Evolutionary conservation across 306 rosid genomes (phyloP), one percentile per base, ranked within the genome.

Genomic region (Calophaca sinica): DNA sequence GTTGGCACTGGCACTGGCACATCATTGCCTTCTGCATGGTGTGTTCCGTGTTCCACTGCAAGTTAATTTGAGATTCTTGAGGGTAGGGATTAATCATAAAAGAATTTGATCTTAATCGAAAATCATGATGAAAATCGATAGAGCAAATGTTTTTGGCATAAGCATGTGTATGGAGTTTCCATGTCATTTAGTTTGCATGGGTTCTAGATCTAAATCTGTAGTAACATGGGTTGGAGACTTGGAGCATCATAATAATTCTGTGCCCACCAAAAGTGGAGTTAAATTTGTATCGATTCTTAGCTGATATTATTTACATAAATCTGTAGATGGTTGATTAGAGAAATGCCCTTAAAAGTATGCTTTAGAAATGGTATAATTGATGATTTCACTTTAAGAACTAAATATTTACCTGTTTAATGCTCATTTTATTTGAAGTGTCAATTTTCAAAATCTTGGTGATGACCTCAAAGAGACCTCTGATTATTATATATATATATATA

Each of bases 381-480:
- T 68, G 28, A 14, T 48, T 75, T 74, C 51, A 15, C 62, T 53
- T 62, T 32, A 33, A 53, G 46, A n/a, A 39, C 41, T 52, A 26
- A 29, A 46, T 49, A 38, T 11, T 46, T 66, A 12, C 12, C n/a
- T n/a, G n/a, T n/a, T n/a, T n/a, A 8, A n/a, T n/a, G n/a, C n/a
- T n/a, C n/a, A n/a, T n/a, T n/a, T n/a, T n/a, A n/a, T n/a, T n/a
- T n/a, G n/a, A n/a, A n/a, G n/a, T 31, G 54, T 50, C 9, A 44
- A 42, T 52, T 81, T 35, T 68, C 26, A 33, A 50, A 75, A 41
- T n/a, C n/a, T n/a, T n/a, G n/a, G n/a, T n/a, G n/a, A n/a, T n/a
- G n/a, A n/a, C n/a, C n/a, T n/a, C n/a, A 10, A 26, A 61, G 65
- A 73, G 69, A 73, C 65, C 59, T 62, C 41, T 15, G 33, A 74